Evolutionary conservation across 2,329 filamentous ascomycete species (phyloP).

Genomic region (Sclerotinia trifoliorum): DNA sequence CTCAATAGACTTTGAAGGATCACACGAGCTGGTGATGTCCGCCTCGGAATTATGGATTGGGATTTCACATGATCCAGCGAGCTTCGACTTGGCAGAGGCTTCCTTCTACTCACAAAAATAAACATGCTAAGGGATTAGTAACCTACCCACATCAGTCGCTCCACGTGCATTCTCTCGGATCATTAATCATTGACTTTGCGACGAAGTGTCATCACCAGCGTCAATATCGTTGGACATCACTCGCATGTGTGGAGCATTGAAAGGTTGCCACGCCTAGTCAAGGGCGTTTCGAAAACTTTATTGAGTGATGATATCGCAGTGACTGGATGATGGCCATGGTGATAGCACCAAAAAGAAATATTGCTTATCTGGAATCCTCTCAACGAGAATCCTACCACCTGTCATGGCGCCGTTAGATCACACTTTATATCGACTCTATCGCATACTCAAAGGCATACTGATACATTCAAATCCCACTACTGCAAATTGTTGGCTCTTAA

Average conservation of each 20-base stretch:
- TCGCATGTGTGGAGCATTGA: slow-evolving; percentile 15
- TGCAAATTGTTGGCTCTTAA: background rate
- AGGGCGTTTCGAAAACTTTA: background rate
- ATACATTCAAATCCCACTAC: background rate
- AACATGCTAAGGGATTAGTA: background rate
- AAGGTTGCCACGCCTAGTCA: background rate
- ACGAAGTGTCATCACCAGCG: background rate
- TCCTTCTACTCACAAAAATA: background rate
- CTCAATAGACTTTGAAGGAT: background rate
- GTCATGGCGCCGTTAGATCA: background rate
- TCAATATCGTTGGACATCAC: slow-evolving; percentile 12
- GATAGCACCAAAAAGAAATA: background rate
- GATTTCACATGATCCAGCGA: background rate
- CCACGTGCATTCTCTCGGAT: background rate
- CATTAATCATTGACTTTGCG: slow-evolving; percentile 4
- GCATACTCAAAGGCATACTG: background rate
- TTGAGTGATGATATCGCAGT: background rate
- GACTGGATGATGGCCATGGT: background rate
- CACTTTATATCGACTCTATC: background rate
- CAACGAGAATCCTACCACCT: background rate
- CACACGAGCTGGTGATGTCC: background rate
- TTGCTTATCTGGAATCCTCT: background rate
- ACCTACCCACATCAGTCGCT: background rate
- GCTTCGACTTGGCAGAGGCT: background rate
- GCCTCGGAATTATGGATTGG: background rate